Evolutionary conservation across 2,329 filamentous ascomycete genomes (phyloP).

Genomic region (Scedosporium dehoogii): DNA sequence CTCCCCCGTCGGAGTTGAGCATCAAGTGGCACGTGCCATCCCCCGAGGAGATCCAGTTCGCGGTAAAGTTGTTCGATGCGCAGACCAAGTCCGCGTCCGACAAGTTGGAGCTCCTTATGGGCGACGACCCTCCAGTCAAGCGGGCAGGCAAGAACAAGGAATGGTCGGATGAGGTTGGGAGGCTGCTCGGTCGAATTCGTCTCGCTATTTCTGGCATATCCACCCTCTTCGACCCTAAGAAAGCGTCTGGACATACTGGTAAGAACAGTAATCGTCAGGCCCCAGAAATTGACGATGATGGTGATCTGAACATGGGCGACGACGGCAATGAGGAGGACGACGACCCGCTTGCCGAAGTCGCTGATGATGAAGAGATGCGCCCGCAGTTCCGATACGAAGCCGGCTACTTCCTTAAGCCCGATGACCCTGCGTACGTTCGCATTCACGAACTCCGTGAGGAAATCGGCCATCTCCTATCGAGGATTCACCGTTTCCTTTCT

Average conservation of each 20-base stretch:
- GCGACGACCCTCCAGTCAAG: conserved; percentile 71
- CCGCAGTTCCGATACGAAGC: conserved; percentile 83
- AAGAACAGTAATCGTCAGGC: conserved; percentile 33
- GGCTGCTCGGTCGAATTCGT: conserved; percentile 77
- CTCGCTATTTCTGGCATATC: conserved; percentile 88
- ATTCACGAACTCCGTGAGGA: conserved; percentile 75
- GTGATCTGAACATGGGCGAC: conserved; percentile 36
- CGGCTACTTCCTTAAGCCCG: conserved; percentile 63
- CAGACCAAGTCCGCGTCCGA: conserved; percentile 70
- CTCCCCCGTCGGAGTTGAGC: conserved; percentile 63
- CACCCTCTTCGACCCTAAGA: conserved; percentile 74
- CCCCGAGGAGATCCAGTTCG: conserved; percentile 74
- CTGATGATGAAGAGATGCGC: conserved; percentile 72
- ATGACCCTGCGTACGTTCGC: conserved; percentile 52
- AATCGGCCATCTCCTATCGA: conserved; percentile 70
- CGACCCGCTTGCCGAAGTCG: conserved; percentile 49
- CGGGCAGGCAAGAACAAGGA: conserved; percentile 94
- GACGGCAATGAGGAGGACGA: conserved; percentile 37
- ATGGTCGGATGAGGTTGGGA: conserved; percentile 93
- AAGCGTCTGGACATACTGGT: conserved; percentile 46
- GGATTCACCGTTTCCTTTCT: conserved; percentile 74
- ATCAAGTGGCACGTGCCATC: conserved; percentile 88
- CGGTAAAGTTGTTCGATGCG: conserved; percentile 76
- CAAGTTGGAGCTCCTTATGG: conserved; percentile 69
- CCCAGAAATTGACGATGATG: conserved; percentile 47